A percentile compares a stretch with the other conserved stretches of the same genome.
Conservation (phyloP, 169 alveolate genomes). For the Plasmodium falciparum region DNA sequence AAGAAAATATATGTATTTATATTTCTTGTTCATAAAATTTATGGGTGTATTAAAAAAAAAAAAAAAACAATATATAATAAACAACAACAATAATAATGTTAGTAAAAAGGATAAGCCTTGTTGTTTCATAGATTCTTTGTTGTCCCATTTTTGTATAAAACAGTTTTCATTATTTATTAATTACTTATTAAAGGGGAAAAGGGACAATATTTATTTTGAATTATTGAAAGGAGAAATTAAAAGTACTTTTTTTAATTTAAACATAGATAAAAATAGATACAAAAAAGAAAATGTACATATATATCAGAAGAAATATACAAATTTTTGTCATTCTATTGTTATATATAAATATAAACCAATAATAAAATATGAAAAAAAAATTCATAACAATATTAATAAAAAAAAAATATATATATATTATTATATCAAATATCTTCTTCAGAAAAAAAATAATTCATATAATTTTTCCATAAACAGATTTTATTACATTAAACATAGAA, state of each 20-base stretch:
- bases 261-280: neutral
- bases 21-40: conserved; percentile 3
- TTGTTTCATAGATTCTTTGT: neutral
- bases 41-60: neutral
- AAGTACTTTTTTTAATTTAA: neutral
- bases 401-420: neutral
- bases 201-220: conserved; percentile 4
- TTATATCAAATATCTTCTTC: no score
- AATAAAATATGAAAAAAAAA: neutral
- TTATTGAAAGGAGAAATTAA: conserved; percentile 2
- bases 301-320: no score
- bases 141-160: neutral
- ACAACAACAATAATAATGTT: neutral
- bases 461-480: conserved; percentile 16
- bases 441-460: neutral
- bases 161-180: neutral
- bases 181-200: neutral
- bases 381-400: neutral
- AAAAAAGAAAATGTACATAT: neutral
- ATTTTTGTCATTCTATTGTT: no score
- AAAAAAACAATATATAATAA: neutral
- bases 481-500: no score
- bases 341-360: neutral
- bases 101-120: neutral
- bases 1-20: conserved; percentile 7